phyloP scores from a whole-genome alignment of 345 rosid genomes.

The Salix arbutifolia region DNA sequence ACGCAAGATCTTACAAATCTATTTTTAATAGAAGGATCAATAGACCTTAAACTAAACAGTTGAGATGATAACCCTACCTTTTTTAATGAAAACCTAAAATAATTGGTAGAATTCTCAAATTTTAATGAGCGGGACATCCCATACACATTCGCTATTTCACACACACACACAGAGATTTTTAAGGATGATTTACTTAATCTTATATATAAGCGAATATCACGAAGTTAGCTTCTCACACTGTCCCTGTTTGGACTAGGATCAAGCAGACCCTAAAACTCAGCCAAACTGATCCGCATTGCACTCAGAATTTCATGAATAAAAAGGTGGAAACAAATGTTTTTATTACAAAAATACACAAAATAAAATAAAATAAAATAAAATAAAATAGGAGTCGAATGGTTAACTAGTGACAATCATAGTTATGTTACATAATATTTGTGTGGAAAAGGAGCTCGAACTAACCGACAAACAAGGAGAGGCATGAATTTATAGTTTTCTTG shows the following conservation, averaged over 20 bases:
- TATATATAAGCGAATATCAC: not conserved
- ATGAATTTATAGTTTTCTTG: slow-evolving; percentile 46
- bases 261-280: not conserved
- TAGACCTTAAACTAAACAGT: no score
- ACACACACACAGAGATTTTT: not conserved
- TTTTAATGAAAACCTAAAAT: no score
- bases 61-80: no score
- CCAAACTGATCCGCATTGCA: not conserved
- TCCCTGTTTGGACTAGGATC: slow-evolving; percentile 1
- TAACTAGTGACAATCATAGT: slow-evolving; percentile 5
- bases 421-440: slow-evolving; percentile 18
- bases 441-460: slow-evolving; percentile 49
- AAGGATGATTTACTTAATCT: not conserved
- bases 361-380: not conserved
- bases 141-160: no score
- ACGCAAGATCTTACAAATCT: no score
- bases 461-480: slow-evolving; percentile 57
- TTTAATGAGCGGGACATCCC: no score
- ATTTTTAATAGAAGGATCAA: no score
- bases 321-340: not conserved
- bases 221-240: not conserved
- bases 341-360: not conserved
- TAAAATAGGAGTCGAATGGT: not conserved
- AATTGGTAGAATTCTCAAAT: no score
- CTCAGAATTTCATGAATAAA: not conserved